A percentile compares a stretch with the other conserved stretches of the same genome.
These are phyloP conservation scores for Gryganskiella cystojenkinii DNA, from an alignment of 192 early-diverging fungal genomes.

Conservation along the genomic window DNA sequence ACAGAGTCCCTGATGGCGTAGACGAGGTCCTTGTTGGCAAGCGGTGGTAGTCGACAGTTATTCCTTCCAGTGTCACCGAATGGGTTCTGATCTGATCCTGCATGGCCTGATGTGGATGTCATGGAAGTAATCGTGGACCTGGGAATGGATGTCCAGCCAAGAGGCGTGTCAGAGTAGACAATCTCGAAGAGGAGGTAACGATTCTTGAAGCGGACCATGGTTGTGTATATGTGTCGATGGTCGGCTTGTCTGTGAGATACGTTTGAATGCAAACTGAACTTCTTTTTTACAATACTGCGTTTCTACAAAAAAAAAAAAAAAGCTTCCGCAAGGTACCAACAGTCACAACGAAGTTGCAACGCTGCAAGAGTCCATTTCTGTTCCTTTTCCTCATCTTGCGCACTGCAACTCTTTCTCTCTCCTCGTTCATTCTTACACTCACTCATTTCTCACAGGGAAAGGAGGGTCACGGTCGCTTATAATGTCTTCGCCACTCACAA, in stretches of 20 bases:
- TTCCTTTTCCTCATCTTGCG: too few species aligned
- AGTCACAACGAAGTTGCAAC: too few species aligned
- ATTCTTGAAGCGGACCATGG: constrained; percentile 65
- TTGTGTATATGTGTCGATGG: not conserved
- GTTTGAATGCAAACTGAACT: too few species aligned
- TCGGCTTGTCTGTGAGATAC: too few species aligned
- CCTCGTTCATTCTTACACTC: not conserved
- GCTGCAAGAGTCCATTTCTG: too few species aligned
- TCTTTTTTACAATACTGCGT: too few species aligned
- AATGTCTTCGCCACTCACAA: not conserved
- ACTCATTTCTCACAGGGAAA: too few species aligned
- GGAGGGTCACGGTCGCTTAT: too few species aligned
- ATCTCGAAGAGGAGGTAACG: constrained; percentile 61
- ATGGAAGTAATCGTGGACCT: constrained; percentile 6
- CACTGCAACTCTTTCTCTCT: too few species aligned
- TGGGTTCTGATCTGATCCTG: constrained; percentile 13
- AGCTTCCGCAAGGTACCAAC: too few species aligned
- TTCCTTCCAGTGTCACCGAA: constrained; percentile 52
- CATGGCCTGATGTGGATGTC: too few species aligned
- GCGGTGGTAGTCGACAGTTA: constrained; percentile 34
- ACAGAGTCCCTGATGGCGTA: constrained; percentile 52
- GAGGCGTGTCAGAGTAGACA: constrained; percentile 46
- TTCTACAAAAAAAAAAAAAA: too few species aligned
- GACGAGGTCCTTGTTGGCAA: constrained; percentile 46
- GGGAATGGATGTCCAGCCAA: constrained; percentile 32